A percentile compares a stretch with the other conserved stretches of the same genome.
Conservation (phyloP, 768 basidiomycete species). For the Trichaptum fuscoviolaceum region DNA sequence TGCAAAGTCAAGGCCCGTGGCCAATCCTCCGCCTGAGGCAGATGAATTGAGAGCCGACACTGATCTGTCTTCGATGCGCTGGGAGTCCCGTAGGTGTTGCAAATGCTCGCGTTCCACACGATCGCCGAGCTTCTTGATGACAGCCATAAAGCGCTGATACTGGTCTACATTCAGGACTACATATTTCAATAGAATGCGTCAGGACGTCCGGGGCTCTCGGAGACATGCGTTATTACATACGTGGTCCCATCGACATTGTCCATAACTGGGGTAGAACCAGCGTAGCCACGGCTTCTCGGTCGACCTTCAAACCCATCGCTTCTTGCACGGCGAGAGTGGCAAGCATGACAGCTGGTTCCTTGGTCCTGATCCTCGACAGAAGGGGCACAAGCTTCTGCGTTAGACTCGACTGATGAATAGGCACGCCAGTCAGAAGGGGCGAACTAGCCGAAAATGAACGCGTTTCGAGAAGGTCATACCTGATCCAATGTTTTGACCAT, state of each 20-base stretch:
- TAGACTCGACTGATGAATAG: slow-evolving; percentile 56
- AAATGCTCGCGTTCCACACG: slow-evolving; percentile 92
- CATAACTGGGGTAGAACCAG: slow-evolving; percentile 89
- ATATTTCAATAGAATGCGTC: not conserved
- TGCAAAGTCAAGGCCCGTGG: slow-evolving; percentile 76
- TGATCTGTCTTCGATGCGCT: slow-evolving; percentile 80
- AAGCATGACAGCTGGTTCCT: slow-evolving; percentile 95
- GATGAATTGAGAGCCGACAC: slow-evolving; percentile 35
- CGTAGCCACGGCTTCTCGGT: slow-evolving; percentile 87
- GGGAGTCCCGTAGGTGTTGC: slow-evolving; percentile 89
- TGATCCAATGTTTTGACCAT: slow-evolving; percentile 92
- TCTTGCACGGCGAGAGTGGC: slow-evolving; percentile 87
- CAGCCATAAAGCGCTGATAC: slow-evolving; percentile 89
- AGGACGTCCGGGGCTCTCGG: slow-evolving; percentile 7
- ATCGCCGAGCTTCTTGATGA: slow-evolving; percentile 70
- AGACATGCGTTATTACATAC: slow-evolving; percentile 39
- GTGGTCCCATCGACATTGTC: slow-evolving; percentile 95
- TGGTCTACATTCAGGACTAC: slow-evolving; percentile 78
- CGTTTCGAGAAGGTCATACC: slow-evolving; percentile 32
- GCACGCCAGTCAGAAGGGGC: slow-evolving; percentile 4
- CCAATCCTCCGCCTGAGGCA: slow-evolving; percentile 28
- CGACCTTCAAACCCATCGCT: slow-evolving; percentile 93
- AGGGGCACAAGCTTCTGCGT: slow-evolving; percentile 96
- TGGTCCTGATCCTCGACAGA: slow-evolving; percentile 91
- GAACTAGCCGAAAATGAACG: not conserved